Base-by-base conservation (phyloP, 2,329 filamentous ascomycete genomes). In the Westerdykella ornata region DNA sequence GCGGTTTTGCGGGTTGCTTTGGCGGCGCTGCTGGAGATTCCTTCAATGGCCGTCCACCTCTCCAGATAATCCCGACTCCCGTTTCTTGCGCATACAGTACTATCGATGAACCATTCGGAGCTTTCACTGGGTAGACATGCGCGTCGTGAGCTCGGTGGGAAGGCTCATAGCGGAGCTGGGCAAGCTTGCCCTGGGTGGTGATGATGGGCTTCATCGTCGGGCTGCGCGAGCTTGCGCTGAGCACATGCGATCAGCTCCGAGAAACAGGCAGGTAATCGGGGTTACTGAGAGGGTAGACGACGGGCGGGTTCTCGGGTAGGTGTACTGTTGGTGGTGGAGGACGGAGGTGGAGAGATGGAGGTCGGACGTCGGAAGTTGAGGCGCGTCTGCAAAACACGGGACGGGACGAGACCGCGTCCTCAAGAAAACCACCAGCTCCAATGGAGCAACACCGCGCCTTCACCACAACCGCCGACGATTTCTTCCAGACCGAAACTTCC, bases 131-230 rank as follows among this genome's bases (percentile, higher is more conserved):
- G 54, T 82, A 82, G 48, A 75, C 67, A 56, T 72, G 71, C 11
- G 77, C 71, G 42, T 68, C 66, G 62, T 77, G 72, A 44, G 78
- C 68, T 52, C 77, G 75, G 56, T 78, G 74, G 12, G 76, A 72
- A 26, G 81, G 70, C 51, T 79, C 71, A 56, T 82, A 82, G 60
- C 62, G 56, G 16, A 66, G 50, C 46, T 64, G 61, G 19, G 59
- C 51, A 5, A 50, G 40, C 39, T 63, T 64, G 47, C 59, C 62
- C 41, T 56, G 55, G 38, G 54, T 58, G 7, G 55, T 43, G 35
- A 60, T 45, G 37, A 97, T 95, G 85, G 89, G 89, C 56, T 82
- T 84, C 66, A 82, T 95, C 67, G 83, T 35, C 17, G 32, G 12
- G 31, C 18, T 39, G 15, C 13, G 34, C 29, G 29, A 31, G 26